A percentile compares a stretch with the other conserved stretches of the same genome.
phyloP scores from a whole-genome alignment of 441 rosid genomes.

The Bruguiera hainesii region DNA sequence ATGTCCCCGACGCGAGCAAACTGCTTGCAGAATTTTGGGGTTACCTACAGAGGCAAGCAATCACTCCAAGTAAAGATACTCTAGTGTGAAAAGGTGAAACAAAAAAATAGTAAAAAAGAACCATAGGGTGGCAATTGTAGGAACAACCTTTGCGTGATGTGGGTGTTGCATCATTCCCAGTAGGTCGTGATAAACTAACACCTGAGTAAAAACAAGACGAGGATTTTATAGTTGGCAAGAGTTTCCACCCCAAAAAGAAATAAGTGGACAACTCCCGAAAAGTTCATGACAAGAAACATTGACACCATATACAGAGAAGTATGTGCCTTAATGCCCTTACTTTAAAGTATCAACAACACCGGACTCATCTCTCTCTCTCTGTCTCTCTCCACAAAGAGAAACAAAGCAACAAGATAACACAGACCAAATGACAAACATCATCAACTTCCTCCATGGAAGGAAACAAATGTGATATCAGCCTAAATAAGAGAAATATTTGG shows the following conservation, averaged over 20 bases:
- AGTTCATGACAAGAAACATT: no score
- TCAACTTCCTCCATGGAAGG: no score
- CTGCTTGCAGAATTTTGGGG: slow-evolving; percentile 94
- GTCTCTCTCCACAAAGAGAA: no score
- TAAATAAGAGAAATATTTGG: no score
- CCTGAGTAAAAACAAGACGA: slow-evolving; percentile 38
- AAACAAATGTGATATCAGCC: no score
- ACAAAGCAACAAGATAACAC: no score
- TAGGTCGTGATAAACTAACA: slow-evolving; percentile 83
- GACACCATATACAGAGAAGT: no score
- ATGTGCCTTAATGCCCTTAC: no score
- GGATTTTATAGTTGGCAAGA: background rate
- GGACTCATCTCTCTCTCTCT: no score
- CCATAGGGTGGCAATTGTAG: background rate
- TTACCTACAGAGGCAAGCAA: slow-evolving; percentile 47
- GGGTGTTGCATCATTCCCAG: slow-evolving; percentile 95
- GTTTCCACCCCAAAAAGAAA: background rate
- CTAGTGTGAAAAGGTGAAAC: background rate
- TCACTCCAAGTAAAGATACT: slow-evolving; percentile 10
- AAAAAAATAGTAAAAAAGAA: slow-evolving; percentile 4
- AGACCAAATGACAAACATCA: no score
- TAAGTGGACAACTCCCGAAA: background rate
- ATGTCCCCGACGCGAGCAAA: slow-evolving; percentile 65
- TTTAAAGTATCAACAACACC: no score
- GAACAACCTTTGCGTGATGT: slow-evolving; percentile 84